Evolutionary conservation across 164 flowering plant genomes (phyloP).

Genomic region (Piper betle): DNA sequence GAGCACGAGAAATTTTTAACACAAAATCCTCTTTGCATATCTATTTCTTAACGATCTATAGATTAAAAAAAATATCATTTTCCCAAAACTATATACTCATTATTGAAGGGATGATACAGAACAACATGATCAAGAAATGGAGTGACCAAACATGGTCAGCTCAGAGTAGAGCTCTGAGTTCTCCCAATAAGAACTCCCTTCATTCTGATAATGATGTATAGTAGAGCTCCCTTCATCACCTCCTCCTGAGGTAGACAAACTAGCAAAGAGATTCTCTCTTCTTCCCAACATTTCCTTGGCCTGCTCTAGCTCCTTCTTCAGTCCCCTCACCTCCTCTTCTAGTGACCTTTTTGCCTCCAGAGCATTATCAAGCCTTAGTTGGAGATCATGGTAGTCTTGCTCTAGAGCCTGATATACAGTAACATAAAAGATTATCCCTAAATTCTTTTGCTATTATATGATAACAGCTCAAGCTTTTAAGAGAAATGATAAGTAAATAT

Average conservation of each 20-base stretch:
- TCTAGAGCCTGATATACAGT: conserved; percentile 42
- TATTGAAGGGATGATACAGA: too few relatives aligned
- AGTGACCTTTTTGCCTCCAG: conserved; percentile 25
- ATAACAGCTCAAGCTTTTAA: too few relatives aligned
- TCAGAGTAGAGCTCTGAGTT: conserved; percentile 1
- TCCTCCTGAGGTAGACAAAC: conserved; percentile 10
- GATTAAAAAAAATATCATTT: too few relatives aligned
- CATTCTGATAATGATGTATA: conserved; percentile 2
- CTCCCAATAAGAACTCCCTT: conserved; percentile 8
- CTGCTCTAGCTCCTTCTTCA: conserved; percentile 23
- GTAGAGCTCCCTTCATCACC: conserved; percentile 14
- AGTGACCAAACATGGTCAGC: background rate
- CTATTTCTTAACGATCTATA: too few relatives aligned
- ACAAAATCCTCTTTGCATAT: too few relatives aligned
- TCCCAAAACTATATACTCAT: too few relatives aligned
- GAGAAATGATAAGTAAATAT: too few relatives aligned
- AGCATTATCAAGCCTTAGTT: conserved; percentile 20
- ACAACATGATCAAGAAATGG: background rate
- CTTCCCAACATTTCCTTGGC: conserved; percentile 16
- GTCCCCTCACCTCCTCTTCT: conserved; percentile 26
- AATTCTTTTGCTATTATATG: too few relatives aligned
- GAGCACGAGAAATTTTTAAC: too few relatives aligned
- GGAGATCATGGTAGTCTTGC: conserved; percentile 56
- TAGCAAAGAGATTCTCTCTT: conserved; percentile 2
- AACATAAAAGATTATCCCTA: too few relatives aligned